These are phyloP conservation scores for Acer negundo DNA, from an alignment of 345 rosid species.

Conservation along the genomic window DNA sequence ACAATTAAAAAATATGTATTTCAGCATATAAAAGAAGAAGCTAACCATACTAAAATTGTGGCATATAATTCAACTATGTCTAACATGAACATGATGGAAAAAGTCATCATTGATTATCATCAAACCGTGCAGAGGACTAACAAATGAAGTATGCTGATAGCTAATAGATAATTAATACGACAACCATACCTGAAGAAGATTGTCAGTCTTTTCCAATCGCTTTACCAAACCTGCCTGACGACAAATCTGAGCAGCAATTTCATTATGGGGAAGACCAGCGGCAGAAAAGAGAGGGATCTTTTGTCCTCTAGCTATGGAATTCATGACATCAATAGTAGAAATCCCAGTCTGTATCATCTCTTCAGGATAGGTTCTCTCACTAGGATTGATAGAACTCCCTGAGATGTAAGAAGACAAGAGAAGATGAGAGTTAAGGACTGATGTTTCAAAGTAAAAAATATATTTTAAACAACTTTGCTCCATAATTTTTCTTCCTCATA, in stretches of 20 bases:
- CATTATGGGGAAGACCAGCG: slow-evolving; percentile 99
- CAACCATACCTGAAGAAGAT: slow-evolving; percentile 70
- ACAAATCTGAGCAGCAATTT: slow-evolving; percentile 98
- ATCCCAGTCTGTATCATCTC: slow-evolving; percentile 99
- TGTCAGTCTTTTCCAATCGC: slow-evolving; percentile 78
- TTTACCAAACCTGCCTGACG: slow-evolving; percentile 99
- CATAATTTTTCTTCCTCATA: not conserved
- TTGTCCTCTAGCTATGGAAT: slow-evolving; percentile 97
- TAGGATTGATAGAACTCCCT: slow-evolving; percentile 98
- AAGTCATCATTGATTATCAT: slow-evolving; percentile 2
- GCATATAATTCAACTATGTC: not conserved
- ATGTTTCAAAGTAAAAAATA: slow-evolving; percentile 2
- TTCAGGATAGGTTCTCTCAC: slow-evolving; percentile 98
- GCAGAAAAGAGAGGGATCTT: slow-evolving; percentile 98
- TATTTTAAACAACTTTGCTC: not conserved
- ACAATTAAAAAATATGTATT: not conserved
- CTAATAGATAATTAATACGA: not conserved
- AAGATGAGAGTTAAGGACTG: slow-evolving; percentile 10
- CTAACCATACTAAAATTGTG: not conserved
- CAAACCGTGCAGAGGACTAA: not conserved
- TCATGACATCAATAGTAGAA: slow-evolving; percentile 97
- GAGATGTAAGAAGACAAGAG: slow-evolving; percentile 14
- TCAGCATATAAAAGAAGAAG: not conserved
- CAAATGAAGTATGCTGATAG: not conserved
- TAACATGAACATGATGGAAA: not conserved